phyloP scores from a whole-genome alignment of 2,329 filamentous ascomycete genomes.

The Acephala macrosclerotiorum region DNA sequence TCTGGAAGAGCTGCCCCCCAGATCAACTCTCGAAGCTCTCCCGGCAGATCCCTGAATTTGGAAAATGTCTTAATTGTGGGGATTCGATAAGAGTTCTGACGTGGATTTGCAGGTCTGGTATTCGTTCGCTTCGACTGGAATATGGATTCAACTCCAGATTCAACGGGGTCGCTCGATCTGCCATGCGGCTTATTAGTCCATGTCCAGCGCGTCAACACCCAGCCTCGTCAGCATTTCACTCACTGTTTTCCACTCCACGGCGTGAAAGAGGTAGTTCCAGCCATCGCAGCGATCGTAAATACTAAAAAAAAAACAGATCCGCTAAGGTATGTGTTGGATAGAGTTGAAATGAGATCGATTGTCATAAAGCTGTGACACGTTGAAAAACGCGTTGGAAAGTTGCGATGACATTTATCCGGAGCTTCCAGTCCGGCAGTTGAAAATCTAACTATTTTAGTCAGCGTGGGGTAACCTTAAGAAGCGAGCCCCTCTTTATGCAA shows the following conservation, averaged over 20 bases:
- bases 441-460: neutral
- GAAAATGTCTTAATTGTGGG: neutral
- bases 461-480: neutral
- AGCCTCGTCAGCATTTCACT: neutral
- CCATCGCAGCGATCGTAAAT: neutral
- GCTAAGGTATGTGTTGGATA: neutral
- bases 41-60: neutral
- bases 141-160: too few species aligned
- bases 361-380: neutral
- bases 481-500: constrained; percentile 1
- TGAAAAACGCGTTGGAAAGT: neutral
- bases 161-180: too few species aligned
- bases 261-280: neutral
- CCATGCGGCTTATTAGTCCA: neutral
- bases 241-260: neutral
- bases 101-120: neutral
- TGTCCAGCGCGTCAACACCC: neutral
- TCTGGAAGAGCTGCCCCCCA: neutral
- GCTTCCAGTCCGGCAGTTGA: neutral
- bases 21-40: neutral
- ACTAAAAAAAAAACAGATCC: neutral
- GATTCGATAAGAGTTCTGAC: neutral
- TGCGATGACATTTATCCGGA: neutral
- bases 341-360: neutral
- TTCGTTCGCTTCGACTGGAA: neutral